A percentile compares a stretch with the other conserved stretches of the same genome.
Conservation (phyloP, 345 rosid genomes). For the Psidium guajava region DNA sequence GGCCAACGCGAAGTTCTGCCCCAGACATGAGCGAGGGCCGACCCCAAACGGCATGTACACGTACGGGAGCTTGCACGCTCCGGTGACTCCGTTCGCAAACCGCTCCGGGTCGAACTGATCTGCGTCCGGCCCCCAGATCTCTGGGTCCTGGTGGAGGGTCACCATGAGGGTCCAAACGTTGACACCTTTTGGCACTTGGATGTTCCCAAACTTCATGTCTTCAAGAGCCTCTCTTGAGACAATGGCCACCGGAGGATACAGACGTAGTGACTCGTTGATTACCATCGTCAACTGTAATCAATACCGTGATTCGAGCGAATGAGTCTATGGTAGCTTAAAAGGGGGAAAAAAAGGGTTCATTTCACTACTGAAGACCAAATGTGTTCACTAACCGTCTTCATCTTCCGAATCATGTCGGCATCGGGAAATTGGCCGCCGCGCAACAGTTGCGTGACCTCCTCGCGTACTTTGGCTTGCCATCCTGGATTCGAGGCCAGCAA, state of each 20-base stretch:
- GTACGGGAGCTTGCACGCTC: conserved; percentile 19
- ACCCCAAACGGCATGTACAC: conserved; percentile 20
- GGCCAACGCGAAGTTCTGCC: conserved; percentile 16
- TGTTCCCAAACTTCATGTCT: conserved; percentile 5
- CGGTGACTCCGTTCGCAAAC: conserved; percentile 11
- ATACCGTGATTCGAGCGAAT: not conserved
- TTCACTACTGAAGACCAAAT: not conserved
- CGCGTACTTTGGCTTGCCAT: conserved; percentile 3
- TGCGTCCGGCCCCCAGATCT: conserved; percentile 19
- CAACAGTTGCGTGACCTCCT: not conserved
- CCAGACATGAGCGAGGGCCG: conserved; percentile 15
- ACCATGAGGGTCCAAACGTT: conserved; percentile 1
- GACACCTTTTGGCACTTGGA: conserved; percentile 1
- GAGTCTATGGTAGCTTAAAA: not conserved
- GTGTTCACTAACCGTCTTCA: conserved; percentile 6
- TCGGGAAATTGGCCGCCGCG: not conserved
- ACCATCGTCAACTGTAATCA: conserved; percentile 3
- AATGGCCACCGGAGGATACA: not conserved
- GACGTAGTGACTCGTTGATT: conserved; percentile 8
- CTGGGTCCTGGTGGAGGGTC: conserved; percentile 8
- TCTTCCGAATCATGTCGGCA: conserved; percentile 1
- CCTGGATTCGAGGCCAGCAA: conserved; percentile 15
- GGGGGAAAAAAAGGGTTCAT: not conserved
- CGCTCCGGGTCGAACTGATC: conserved; percentile 16
- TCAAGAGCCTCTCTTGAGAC: not conserved